Evolutionary conservation across 768 basidiomycete genomes (phyloP), one percentile per base, ranked within the genome.

Genomic region (Auriscalpium microsporum): DNA sequence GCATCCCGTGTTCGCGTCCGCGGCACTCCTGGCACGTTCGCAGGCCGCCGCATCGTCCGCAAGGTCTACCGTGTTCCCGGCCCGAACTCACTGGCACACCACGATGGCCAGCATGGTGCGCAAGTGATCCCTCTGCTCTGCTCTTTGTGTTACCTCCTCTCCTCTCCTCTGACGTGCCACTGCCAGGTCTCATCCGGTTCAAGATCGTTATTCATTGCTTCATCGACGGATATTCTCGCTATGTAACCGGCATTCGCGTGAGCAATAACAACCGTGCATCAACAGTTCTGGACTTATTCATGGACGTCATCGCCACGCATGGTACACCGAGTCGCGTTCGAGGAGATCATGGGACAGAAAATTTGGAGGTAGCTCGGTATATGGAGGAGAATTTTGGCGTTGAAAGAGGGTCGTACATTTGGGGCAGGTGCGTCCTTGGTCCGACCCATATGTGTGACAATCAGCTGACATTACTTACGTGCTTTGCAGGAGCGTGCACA

Each of bases 151-250:
- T 56, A 34, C 16, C 45, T 35, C 54, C 54, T 42, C 17, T 13
- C n/a, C n/a, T n/a, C n/a, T n/a, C n/a, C n/a, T n/a, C n/a, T n/a
- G 42, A 40, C 8, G 36, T 19, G 33, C 16, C 46, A 45, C 36
- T 21, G 35, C 14, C 34, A 59, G 63, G 64, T 53, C 58, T 69
- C 10, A 68, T 68, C 17, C 51, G 54, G 6, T 69, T 54, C 52
- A 67, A 67, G 33, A 60, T 68, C 16, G 68, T 70, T 19, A 67
- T 62, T 13, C 69, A 70, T 50, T 53, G 55, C 1, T 65, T 66
- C 28, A 58, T 70, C 11, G 69, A 70, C 55, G 68, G 69, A 9
- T 55, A 58, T 21, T 59, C 62, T 10, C 62, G 64, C 1, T 44
- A 59, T 16, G 56, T 68, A 23, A 28, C 55, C 23, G 67, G 55